These are phyloP conservation scores for Termitomyces sp. DNA, from an alignment of 768 basidiomycete genomes.

Conservation along the genomic window DNA sequence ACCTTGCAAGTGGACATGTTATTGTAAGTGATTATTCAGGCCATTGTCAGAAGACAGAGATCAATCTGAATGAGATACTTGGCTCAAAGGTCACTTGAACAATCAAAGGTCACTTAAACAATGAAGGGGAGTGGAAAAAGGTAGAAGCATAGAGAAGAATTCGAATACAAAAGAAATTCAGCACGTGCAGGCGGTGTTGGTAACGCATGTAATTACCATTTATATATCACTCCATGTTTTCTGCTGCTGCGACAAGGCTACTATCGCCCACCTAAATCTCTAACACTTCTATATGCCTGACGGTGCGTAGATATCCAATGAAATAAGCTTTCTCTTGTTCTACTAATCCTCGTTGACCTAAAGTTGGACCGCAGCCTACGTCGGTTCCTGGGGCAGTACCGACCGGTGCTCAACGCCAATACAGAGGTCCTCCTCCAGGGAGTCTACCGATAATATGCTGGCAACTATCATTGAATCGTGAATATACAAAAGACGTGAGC, in stretches of 20 bases:
- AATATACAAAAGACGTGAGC: slow-evolving; percentile 62
- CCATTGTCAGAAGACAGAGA: neutral
- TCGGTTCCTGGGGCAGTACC: neutral
- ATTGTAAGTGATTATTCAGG: too few relatives aligned
- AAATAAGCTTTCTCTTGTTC: neutral
- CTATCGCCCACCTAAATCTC: neutral
- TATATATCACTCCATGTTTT: neutral
- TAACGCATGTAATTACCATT: neutral
- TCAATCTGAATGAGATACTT: neutral
- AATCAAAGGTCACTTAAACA: neutral
- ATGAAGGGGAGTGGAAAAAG: neutral
- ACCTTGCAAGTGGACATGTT: too few relatives aligned
- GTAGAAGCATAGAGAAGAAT: neutral
- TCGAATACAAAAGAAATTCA: neutral
- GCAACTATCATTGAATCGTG: slow-evolving; percentile 77
- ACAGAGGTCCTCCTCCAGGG: slow-evolving; percentile 13
- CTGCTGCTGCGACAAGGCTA: neutral
- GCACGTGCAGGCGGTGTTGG: neutral
- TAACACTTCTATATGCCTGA: slow-evolving; percentile 1
- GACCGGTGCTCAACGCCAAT: slow-evolving; percentile 2
- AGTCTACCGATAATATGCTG: slow-evolving; percentile 62
- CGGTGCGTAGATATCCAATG: neutral
- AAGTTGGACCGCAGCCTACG: slow-evolving; percentile 10
- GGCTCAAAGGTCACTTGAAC: neutral
- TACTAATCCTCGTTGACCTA: neutral